Conservation (phyloP, 2,329 filamentous ascomycete species). For the Pseudogymnoascus pannorum region DNA sequence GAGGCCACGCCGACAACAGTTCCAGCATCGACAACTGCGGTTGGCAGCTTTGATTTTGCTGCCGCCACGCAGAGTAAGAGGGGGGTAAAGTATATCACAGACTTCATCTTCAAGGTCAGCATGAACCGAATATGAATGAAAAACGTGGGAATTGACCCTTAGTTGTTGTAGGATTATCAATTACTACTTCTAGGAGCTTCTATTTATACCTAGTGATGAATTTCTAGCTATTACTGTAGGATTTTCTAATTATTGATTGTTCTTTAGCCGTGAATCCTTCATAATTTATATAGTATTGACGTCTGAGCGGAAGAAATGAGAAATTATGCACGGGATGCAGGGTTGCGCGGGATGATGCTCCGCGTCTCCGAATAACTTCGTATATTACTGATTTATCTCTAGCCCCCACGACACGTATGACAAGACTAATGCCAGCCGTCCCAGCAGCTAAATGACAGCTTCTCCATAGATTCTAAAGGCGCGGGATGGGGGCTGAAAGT, state of each 20-base stretch:
- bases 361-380: background rate
- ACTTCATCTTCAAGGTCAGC: background rate
- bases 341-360: background rate
- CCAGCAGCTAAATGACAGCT: background rate
- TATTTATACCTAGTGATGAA: background rate
- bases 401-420: background rate
- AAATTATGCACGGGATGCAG: background rate
- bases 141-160: background rate
- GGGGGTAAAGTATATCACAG: background rate
- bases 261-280: background rate
- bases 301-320: background rate
- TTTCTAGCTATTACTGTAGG: background rate
- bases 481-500: background rate
- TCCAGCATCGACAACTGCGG: background rate
- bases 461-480: background rate
- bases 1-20: background rate
- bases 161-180: background rate
- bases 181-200: background rate
- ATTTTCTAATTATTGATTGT: background rate
- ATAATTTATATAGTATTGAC: background rate
- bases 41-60: background rate
- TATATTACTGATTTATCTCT: background rate
- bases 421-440: background rate
- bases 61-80: background rate
- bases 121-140: background rate